Base-by-base conservation (phyloP, 768 basidiomycete species). In the Boletellus emodensis region DNA sequence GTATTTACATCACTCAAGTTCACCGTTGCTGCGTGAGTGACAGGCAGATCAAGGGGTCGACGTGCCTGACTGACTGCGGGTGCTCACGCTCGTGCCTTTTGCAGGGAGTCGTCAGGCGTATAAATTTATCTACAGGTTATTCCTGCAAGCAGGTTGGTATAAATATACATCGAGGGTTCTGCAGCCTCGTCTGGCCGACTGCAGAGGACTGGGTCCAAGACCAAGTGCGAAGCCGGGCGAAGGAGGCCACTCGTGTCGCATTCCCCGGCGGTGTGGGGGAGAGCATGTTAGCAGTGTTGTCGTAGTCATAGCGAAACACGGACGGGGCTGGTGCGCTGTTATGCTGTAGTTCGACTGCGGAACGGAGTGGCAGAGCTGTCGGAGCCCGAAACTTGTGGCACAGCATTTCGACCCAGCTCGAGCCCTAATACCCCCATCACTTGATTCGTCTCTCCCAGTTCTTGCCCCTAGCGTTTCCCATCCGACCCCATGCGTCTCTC, bases 1-100 rank as follows among this genome's bases (percentile, higher is more conserved):
- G 58, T 67, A 11, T 67, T 67, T 50, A 69, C 61, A 22, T 69
- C 66, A 28, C 67, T 67, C 58, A 67, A 69, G 57, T 68, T 67
- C 41, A 64, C 30, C 26, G 66, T 67, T 34, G 61, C 67, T 10
- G 54, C 65, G 67, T 67, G 43, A 61, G 66, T 65, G 28, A 26
- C 41, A 30, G 30, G 9, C 30, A 4, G 14, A 5, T 30, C 17
- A 30, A 15, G 7, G 4, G 28, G 40, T n/a, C 1, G 30, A 30
- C 30, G 30, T 30, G 30, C 30, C 30, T 30, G 13, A 13, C 26
- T 46, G 26, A 34, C 45, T 43, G 38, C 40, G 47, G 47, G 22
- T 30, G 20, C 41, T 42, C 41, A 35, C 24, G 11, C 18, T 13
- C 13, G 12, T 38, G 3, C 6, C 22, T 20, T 49, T 47, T 36